Evolutionary conservation across 345 rosid genomes (phyloP).

Genomic region (Melastoma malabathricum): DNA sequence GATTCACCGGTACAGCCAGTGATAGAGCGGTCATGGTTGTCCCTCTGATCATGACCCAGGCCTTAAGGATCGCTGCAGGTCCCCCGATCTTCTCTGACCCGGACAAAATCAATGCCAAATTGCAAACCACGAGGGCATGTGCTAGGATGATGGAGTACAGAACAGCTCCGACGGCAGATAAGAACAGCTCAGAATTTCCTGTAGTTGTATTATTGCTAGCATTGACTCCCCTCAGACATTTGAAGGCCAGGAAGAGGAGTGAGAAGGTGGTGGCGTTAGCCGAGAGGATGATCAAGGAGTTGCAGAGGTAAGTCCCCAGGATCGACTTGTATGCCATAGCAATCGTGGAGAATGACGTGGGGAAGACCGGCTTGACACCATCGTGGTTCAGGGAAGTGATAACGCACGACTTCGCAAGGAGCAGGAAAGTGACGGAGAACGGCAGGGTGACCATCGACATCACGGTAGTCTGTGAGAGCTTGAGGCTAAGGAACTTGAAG

Average conservation of each 20-base stretch:
- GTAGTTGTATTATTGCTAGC: constrained; percentile 13
- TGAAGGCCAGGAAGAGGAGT: constrained; percentile 38
- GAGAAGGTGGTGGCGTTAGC: constrained; percentile 74
- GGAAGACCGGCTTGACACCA: constrained; percentile 11
- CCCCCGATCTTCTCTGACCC: constrained; percentile 43
- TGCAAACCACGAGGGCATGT: constrained; percentile 48
- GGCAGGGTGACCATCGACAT: constrained; percentile 56
- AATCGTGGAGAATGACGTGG: constrained; percentile 29
- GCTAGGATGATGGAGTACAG: constrained; percentile 64
- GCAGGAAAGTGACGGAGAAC: constrained; percentile 57
- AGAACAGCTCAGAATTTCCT: constrained; percentile 9
- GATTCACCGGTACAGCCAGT: constrained; percentile 49
- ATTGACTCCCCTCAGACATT: constrained; percentile 22
- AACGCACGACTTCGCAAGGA: constrained; percentile 55
- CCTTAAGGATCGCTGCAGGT: constrained; percentile 44
- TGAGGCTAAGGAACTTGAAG: constrained; percentile 42
- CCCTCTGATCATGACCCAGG: constrained; percentile 44
- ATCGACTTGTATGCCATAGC: constrained; percentile 35
- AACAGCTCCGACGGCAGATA: constrained; percentile 48
- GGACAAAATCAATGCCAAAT: constrained; percentile 50
- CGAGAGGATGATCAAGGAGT: constrained; percentile 41
- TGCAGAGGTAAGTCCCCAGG: constrained; percentile 37
- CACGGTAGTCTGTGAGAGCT: constrained; percentile 67
- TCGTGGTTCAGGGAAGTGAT: constrained; percentile 17
- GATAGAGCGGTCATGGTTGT: constrained; percentile 52